Conservation (phyloP, 208 protist species). For the Porcisia deanei region DNA sequence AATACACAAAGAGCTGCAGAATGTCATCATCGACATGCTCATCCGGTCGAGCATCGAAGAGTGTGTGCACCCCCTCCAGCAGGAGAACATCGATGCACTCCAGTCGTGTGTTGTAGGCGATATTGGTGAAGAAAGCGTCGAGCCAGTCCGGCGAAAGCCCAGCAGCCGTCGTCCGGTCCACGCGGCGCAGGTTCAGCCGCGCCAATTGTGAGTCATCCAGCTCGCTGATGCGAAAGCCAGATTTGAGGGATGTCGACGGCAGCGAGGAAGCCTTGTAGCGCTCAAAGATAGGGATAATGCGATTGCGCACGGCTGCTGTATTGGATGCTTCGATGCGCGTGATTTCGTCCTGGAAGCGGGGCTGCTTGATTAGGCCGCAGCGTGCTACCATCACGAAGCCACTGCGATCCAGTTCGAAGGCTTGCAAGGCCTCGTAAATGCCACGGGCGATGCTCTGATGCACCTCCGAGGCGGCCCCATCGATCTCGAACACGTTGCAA, state of each 20-base stretch:
- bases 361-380: constrained; percentile 78
- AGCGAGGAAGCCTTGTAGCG: constrained; percentile 87
- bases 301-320: constrained; percentile 71
- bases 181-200: constrained; percentile 71
- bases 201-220: constrained; percentile 75
- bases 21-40: constrained; percentile 82
- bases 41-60: constrained; percentile 77
- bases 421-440: constrained; percentile 78
- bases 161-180: constrained; percentile 55
- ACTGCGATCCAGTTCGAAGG: constrained; percentile 88
- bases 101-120: constrained; percentile 82
- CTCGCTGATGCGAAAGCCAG: constrained; percentile 82
- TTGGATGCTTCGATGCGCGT: constrained; percentile 78
- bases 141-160: constrained; percentile 86
- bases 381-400: constrained; percentile 83
- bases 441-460: constrained; percentile 78
- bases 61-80: constrained; percentile 81
- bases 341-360: constrained; percentile 79
- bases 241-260: constrained; percentile 82
- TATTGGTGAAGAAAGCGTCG: constrained; percentile 88
- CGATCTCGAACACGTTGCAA: constrained; percentile 89
- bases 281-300: constrained; percentile 86
- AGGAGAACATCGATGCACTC: constrained; percentile 84
- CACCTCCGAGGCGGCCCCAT: constrained; percentile 74
- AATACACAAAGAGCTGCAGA: constrained; percentile 77